phyloP scores from a whole-genome alignment of 306 rosid species.

The Dicorynia guianensis region DNA sequence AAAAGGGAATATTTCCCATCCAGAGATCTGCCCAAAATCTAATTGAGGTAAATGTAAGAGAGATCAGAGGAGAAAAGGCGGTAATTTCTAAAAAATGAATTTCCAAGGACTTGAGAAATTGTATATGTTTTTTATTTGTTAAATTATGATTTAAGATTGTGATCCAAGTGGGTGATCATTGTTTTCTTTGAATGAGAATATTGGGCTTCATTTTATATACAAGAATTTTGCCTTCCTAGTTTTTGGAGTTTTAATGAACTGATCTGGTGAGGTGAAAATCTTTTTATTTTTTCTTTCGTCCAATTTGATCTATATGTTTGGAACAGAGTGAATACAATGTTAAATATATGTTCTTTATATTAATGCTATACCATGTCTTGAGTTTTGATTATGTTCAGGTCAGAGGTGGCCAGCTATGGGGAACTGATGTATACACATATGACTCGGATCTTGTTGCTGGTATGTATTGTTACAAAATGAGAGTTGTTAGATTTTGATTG shows the following conservation, averaged over 20 bases:
- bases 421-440: constrained; percentile 92
- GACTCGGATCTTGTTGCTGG: constrained; percentile 99
- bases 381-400: constrained; percentile 64
- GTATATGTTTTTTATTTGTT: too few relatives aligned
- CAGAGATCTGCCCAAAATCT: too few relatives aligned
- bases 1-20: too few relatives aligned
- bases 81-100: too few relatives aligned
- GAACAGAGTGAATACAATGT: constrained; percentile 4
- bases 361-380: constrained; percentile 22
- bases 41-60: too few relatives aligned
- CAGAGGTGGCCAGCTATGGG: constrained; percentile 97
- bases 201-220: not conserved
- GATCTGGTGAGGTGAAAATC: constrained; percentile 35
- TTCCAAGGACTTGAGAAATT: too few relatives aligned
- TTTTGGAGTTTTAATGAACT: not conserved
- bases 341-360: not conserved
- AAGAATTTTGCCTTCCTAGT: not conserved
- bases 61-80: too few relatives aligned
- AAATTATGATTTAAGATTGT: too few relatives aligned
- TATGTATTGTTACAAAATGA: constrained; percentile 42
- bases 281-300: constrained; percentile 23
- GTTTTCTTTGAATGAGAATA: constrained; percentile 25
- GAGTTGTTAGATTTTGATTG: constrained; percentile 20
- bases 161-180: not conserved
- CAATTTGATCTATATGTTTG: constrained; percentile 1